phyloP scores from a whole-genome alignment of 2,329 filamentous ascomycete species.

The Talaromyces rugulosus region DNA sequence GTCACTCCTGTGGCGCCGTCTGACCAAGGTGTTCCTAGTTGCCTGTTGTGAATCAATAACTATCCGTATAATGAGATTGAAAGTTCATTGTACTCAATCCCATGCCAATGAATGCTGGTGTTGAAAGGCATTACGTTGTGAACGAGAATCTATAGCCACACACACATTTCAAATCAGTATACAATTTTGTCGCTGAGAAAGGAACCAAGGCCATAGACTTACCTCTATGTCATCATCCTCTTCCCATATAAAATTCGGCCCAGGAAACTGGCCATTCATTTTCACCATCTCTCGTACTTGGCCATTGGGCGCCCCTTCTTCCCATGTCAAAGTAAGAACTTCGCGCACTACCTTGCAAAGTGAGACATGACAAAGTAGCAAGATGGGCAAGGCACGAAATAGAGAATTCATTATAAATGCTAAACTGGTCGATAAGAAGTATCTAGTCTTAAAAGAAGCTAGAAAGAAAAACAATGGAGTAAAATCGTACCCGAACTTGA shows the following conservation, averaged over 20 bases:
- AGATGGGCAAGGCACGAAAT: background rate
- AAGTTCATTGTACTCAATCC: constrained; percentile 30
- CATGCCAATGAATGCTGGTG: constrained; percentile 31
- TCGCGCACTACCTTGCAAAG: constrained; percentile 19
- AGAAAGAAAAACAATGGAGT: background rate
- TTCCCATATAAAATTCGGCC: constrained; percentile 23
- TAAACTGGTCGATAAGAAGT: background rate
- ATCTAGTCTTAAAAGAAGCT: background rate
- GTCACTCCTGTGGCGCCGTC: constrained; percentile 57
- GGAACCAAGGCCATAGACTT: background rate
- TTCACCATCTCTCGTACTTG: constrained; percentile 28
- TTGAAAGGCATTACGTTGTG: constrained; percentile 28
- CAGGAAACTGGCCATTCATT: constrained; percentile 31
- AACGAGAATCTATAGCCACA: constrained; percentile 21
- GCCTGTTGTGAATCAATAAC: constrained; percentile 24
- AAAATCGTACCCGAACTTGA: background rate
- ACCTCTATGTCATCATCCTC: constrained; percentile 28
- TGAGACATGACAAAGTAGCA: background rate
- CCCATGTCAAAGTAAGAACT: constrained; percentile 29
- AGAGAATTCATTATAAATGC: background rate
- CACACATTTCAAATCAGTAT: background rate
- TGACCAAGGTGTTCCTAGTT: constrained; percentile 52
- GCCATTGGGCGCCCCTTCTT: constrained; percentile 29
- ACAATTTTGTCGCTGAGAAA: background rate
- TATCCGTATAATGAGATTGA: background rate